Conservation (phyloP, 306 rosid genomes). For the Dryas alaskensis region DNA sequence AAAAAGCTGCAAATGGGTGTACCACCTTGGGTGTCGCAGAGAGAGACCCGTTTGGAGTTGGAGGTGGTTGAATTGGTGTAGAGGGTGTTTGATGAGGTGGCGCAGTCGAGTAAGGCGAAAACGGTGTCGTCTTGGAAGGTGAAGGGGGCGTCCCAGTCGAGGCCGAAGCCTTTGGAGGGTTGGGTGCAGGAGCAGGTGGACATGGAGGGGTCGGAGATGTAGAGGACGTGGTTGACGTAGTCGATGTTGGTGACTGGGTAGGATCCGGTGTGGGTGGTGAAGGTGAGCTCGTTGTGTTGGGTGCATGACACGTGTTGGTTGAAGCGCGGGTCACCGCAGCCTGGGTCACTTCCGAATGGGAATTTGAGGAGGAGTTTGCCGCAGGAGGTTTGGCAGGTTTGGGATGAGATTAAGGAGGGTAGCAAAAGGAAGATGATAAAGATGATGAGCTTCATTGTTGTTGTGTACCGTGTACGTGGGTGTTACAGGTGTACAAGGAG, state of each 20-base stretch:
- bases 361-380: constrained; percentile 51
- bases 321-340: constrained; percentile 72
- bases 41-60: constrained; percentile 25
- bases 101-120: constrained; percentile 64
- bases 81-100: constrained; percentile 36
- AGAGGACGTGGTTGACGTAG: constrained; percentile 50
- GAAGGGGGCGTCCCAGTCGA: constrained; percentile 74
- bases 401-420: constrained; percentile 33
- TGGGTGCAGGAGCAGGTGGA: constrained; percentile 70
- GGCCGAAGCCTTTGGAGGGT: constrained; percentile 69
- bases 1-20: constrained; percentile 61
- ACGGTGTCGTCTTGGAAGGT: constrained; percentile 53
- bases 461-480: too few species aligned
- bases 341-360: constrained; percentile 72
- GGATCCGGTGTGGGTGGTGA: constrained; percentile 75
- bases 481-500: neutral
- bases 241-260: constrained; percentile 66
- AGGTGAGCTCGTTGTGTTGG: constrained; percentile 43
- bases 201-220: constrained; percentile 81
- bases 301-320: constrained; percentile 53
- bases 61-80: constrained; percentile 37
- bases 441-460: constrained; percentile 30
- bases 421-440: constrained; percentile 27
- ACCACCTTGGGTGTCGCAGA: constrained; percentile 49
- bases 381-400: constrained; percentile 66